phyloP scores from a whole-genome alignment of 345 rosid species.

The Lumnitzera littorea region DNA sequence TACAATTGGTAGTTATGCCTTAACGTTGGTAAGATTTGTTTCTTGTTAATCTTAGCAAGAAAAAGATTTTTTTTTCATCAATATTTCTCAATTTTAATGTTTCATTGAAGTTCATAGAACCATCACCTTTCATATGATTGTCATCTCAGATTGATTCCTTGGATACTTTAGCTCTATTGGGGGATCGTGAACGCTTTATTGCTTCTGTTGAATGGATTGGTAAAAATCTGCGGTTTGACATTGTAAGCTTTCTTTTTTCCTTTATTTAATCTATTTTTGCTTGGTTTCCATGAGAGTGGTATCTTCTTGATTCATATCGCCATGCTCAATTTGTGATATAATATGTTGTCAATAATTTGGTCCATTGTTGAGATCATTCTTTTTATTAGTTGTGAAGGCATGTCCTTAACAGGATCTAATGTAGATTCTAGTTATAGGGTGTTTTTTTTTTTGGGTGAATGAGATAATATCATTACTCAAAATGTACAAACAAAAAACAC shows the following conservation, averaged over 20 bases:
- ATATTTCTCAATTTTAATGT: background rate
- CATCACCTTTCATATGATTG: background rate
- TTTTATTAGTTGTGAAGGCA: too few relatives aligned
- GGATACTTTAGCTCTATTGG: conserved; percentile 86
- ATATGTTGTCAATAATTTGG: too few relatives aligned
- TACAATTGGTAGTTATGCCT: conserved; percentile 89
- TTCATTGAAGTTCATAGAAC: conserved; percentile 12
- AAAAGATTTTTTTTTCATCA: background rate
- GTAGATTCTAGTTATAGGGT: too few relatives aligned
- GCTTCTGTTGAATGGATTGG: conserved; percentile 95
- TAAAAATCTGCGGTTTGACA: conserved; percentile 94
- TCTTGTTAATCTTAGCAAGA: background rate
- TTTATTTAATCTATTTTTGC: conserved; percentile 12
- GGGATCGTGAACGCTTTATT: conserved; percentile 63
- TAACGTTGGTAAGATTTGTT: conserved; percentile 57
- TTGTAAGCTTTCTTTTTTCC: conserved; percentile 61
- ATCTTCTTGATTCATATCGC: too few relatives aligned
- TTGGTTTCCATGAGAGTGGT: too few relatives aligned
- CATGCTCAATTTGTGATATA: too few relatives aligned
- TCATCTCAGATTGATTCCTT: conserved; percentile 76
- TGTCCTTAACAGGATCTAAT: too few relatives aligned
- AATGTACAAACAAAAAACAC: too few relatives aligned
- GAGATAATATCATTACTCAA: too few relatives aligned
- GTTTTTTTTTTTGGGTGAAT: too few relatives aligned
- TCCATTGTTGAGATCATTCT: too few relatives aligned